Evolutionary conservation across 306 rosid species (phyloP).

Genomic region (Cucurbita maxima): DNA sequence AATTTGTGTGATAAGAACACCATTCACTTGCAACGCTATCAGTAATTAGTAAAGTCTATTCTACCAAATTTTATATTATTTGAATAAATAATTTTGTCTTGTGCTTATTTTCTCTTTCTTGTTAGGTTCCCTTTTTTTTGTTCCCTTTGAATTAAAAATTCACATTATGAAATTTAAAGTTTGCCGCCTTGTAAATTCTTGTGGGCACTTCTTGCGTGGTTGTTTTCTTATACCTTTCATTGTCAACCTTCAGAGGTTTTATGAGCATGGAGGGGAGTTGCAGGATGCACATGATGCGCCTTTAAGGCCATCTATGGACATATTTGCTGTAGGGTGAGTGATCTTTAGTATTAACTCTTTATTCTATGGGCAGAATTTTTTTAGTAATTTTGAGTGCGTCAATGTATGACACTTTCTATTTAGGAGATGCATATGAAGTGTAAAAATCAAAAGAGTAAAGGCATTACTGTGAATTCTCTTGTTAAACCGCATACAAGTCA

Average conservation of each 20-base stretch:
- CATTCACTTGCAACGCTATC: neutral
- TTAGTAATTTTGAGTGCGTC: neutral
- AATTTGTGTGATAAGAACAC: neutral
- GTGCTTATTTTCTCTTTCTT: neutral
- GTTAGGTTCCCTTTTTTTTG: neutral
- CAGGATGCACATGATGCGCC: constrained; percentile 81
- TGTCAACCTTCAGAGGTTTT: constrained; percentile 54
- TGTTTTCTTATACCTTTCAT: neutral
- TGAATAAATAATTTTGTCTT: neutral
- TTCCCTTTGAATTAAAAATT: neutral
- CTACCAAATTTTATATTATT: neutral
- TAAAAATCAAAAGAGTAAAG: neutral
- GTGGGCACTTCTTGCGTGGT: neutral
- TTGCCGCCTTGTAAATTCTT: neutral
- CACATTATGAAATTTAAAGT: neutral
- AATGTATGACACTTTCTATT: neutral
- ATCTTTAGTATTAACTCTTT: constrained; percentile 14
- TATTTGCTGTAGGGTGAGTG: constrained; percentile 90
- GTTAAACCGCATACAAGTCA: neutral
- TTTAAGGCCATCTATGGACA: constrained; percentile 84
- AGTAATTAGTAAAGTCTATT: neutral
- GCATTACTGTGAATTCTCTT: neutral
- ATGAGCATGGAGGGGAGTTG: constrained; percentile 95
- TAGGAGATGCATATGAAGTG: neutral
- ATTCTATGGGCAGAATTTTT: neutral